These are phyloP conservation scores for Agastache rugosa DNA, from an alignment of 257 asterid species.

Conservation along the genomic window DNA sequence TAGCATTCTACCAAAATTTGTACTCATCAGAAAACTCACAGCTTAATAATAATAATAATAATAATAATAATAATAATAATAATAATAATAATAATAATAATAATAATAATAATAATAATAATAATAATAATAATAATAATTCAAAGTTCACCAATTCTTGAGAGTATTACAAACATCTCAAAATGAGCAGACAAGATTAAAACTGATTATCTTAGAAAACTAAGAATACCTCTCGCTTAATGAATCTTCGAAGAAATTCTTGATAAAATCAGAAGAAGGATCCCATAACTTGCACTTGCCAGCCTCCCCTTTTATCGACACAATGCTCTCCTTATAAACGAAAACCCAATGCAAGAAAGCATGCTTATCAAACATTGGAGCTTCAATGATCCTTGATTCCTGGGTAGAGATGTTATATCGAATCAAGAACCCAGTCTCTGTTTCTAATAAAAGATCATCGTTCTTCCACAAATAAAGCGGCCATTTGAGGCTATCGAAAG, in stretches of 20 bases:
- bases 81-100: too few species aligned
- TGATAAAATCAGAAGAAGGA: conserved; percentile 39
- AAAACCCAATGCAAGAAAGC: conserved; percentile 40
- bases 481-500: conserved; percentile 32
- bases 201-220: not conserved
- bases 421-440: conserved; percentile 27
- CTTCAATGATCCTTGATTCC: conserved; percentile 22
- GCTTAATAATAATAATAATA: too few species aligned
- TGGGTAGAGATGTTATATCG: conserved; percentile 24
- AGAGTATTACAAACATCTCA: not conserved
- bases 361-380: conserved; percentile 19
- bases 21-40: not conserved
- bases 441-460: conserved; percentile 40
- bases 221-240: not conserved
- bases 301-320: conserved; percentile 40
- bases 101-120: too few species aligned
- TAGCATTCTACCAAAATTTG: too few species aligned
- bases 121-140: too few species aligned
- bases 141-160: not conserved
- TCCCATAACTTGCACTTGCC: conserved; percentile 44
- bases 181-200: not conserved
- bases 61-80: too few species aligned
- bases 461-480: conserved; percentile 52
- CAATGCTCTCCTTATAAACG: conserved; percentile 53
- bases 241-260: conserved; percentile 37